Base-by-base conservation (phyloP, 139 green algal genomes). In the Chlamydomonas sp. region DNA sequence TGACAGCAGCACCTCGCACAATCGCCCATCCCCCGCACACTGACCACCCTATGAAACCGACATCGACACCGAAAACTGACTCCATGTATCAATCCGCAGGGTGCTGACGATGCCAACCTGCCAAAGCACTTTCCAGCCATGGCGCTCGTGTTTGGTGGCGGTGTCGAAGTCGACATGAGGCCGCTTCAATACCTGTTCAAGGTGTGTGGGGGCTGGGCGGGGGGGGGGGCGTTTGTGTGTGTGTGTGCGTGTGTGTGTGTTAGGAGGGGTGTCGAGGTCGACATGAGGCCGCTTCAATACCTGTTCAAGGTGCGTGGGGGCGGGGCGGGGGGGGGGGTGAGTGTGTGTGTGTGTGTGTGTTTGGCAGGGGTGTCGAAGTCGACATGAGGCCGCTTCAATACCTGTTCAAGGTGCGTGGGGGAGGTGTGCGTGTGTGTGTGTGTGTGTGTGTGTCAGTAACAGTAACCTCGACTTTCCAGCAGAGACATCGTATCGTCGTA, bases 181-280 rank as follows among this genome's bases (percentile, higher is more conserved):
- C 59, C 59, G 8, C 6, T 66, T 13, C 59, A 66, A 33, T 66
- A 66, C 59, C 29, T 66, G 59, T 66, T 66, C 59, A 66, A 43
- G 33, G 5, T 66, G 59, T 30, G 10, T 26, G 5, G 8, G 5
- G 59, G 59, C 59, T 48, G n/a, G n/a, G n/a, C n/a, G n/a, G n/a
- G n/a, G n/a, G n/a, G n/a, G n/a, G n/a, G n/a, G n/a, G n/a, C n/a
- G n/a, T n/a, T n/a, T n/a, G n/a, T n/a, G n/a, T n/a, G n/a, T n/a
- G n/a, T n/a, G n/a, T n/a, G n/a, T n/a, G n/a, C n/a, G n/a, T n/a
- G n/a, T n/a, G n/a, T n/a, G n/a, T n/a, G n/a, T n/a, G n/a, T 66
- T 43, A 22, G 43, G 59, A 30, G 31, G 5, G 26, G 43, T 4
- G 59, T 66, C 59, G 20, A 13, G 20, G 29, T 66, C 33, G 26